Evolutionary conservation across 208 protist species (phyloP).

Genomic region (Naegleria fowleri): DNA sequence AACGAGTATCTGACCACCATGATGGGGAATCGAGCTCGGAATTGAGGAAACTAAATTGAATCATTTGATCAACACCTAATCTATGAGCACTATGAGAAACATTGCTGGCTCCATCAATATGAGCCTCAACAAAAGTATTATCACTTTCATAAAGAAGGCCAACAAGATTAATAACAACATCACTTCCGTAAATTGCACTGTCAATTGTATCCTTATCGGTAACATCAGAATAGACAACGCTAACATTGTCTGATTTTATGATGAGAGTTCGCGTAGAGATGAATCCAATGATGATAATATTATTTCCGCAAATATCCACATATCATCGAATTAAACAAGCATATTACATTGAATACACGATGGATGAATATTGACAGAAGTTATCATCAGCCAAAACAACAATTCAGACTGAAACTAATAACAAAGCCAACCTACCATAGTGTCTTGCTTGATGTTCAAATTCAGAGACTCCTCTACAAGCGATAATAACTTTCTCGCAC

Average conservation of each 20-base stretch:
- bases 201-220: neutral
- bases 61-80: neutral
- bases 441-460: neutral
- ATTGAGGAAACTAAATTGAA: neutral
- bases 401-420: neutral
- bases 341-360: neutral
- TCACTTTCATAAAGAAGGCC: neutral
- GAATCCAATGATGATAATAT: too few species aligned
- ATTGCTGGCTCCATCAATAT: neutral
- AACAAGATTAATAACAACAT: neutral
- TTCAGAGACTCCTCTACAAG: neutral
- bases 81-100: neutral
- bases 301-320: too few species aligned
- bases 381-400: neutral
- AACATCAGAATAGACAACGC: neutral
- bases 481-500: neutral
- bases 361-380: too few species aligned
- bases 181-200: neutral
- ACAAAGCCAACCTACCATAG: neutral
- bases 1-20: neutral
- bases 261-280: too few species aligned
- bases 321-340: neutral
- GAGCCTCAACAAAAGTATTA: neutral
- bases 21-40: neutral
- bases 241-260: neutral